Conservation (phyloP, 106 monocot genomes). For the Dendrobium officinale region DNA sequence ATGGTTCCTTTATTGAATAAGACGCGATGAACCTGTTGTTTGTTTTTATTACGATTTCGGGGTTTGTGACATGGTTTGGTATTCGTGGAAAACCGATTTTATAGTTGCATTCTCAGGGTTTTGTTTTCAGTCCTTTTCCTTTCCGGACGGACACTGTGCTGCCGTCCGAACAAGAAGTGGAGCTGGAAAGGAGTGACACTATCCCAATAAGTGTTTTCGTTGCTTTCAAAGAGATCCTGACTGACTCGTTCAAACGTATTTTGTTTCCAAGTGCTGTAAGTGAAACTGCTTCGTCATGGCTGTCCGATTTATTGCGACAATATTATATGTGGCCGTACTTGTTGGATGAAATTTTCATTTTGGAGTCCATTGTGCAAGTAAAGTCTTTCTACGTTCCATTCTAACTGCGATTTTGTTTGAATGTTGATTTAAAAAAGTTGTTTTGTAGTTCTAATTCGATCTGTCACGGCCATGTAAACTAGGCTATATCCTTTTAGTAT, state of each 20-base stretch:
- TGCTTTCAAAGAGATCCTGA: slow-evolving; percentile 30
- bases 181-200: slow-evolving; percentile 19
- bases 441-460: not conserved
- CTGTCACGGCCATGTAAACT: not conserved
- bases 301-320: not conserved
- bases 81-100: not conserved
- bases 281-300: not conserved
- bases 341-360: not conserved
- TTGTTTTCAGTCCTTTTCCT: slow-evolving; percentile 73
- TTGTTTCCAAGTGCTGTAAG: slow-evolving; percentile 37
- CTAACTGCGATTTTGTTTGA: not conserved
- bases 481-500: not conserved
- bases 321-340: not conserved
- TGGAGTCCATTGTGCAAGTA: not conserved
- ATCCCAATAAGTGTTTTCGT: slow-evolving; percentile 15
- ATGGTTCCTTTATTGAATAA: not conserved
- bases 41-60: not conserved
- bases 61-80: not conserved
- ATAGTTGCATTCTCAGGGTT: slow-evolving; percentile 33
- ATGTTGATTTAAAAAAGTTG: not conserved
- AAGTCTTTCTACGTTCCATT: not conserved
- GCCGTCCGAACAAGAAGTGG: slow-evolving; percentile 19
- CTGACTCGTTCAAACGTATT: slow-evolving; percentile 36
- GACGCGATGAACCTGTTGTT: not conserved
- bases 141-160: slow-evolving; percentile 42